Conservation (phyloP, 139 green algal genomes). For the Tetraselmis striata region DNA sequence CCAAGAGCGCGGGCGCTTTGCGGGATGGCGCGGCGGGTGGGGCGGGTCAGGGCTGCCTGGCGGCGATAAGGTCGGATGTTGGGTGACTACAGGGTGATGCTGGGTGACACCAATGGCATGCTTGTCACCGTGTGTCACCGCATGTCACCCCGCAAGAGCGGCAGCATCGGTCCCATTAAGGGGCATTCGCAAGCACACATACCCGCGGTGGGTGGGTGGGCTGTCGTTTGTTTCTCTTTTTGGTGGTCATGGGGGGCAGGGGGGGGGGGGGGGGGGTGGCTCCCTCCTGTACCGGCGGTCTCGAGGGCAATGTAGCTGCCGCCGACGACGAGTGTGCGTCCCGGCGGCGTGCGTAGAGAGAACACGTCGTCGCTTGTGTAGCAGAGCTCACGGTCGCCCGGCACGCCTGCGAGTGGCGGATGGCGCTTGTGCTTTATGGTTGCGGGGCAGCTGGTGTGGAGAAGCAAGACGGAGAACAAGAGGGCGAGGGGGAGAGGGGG, state of each 20-base stretch:
- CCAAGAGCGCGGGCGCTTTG: no score
- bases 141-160: no score
- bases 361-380: constrained; percentile 52
- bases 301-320: constrained; percentile 47
- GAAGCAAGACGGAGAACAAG: neutral
- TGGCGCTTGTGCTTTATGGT: neutral
- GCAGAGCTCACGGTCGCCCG: constrained; percentile 44
- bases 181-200: no score
- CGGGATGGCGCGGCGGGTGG: no score
- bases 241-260: no score
- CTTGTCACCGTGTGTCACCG: no score
- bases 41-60: no score
- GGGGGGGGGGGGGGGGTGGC: constrained; percentile 9
- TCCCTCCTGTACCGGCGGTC: constrained; percentile 20
- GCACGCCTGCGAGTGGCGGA: neutral
- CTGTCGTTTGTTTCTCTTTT: neutral
- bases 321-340: constrained; percentile 41
- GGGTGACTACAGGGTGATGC: no score
- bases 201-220: no score
- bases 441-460: neutral
- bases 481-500: neutral
- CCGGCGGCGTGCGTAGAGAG: constrained; percentile 24
- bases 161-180: no score
- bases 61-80: neutral
- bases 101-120: no score